Base-by-base conservation (phyloP, 345 rosid genomes). In the Lenwebbia sp. region DNA sequence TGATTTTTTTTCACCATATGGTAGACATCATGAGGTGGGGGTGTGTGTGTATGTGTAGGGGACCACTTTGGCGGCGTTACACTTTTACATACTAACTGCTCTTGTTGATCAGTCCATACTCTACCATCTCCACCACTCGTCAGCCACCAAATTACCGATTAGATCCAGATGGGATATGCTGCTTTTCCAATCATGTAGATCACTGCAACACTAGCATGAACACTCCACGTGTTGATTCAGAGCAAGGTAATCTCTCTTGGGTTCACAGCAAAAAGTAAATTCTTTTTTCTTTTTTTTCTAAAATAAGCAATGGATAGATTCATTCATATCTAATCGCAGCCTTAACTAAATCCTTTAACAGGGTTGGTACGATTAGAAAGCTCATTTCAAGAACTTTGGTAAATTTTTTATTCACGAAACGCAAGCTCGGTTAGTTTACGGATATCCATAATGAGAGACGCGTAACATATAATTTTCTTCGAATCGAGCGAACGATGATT, bases 1-100 rank as follows among this genome's bases (percentile, higher is more conserved):
- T 97, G 95, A 86, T 93, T 49, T 49, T 10, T 10, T 94, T 95
- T 96, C n/a, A 93, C 90, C 94, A 87, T 93, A 91, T 88, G 89
- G 87, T 90, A 62, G 86, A 85, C 65, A 85, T 85, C n/a, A 74
- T 74, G 41, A 51, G 50, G 50, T 10, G 50, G 56, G 47, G 23
- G 78, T 17, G 25, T 70, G 75, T 62, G 75, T 40, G 54, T 84
- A 53, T 85, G 33, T 0, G 26, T 49, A 28, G 26, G 47, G 85
- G 85, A 83, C 85, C 85, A 83, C 85, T 54, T 23, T 10, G 50
- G 85, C 30, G 51, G 41, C 84, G 40, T 37, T 70, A 2, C 4
- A 10, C 47, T 70, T 60, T 70, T 37, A 37, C 81, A 0, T 10
- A 9, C 81, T 37, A 70, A 70, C 47, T 21, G 21, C 23, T 70